Evolutionary conservation across 345 rosid genomes (phyloP).

Genomic region (Rhodamnia rubescens): DNA sequence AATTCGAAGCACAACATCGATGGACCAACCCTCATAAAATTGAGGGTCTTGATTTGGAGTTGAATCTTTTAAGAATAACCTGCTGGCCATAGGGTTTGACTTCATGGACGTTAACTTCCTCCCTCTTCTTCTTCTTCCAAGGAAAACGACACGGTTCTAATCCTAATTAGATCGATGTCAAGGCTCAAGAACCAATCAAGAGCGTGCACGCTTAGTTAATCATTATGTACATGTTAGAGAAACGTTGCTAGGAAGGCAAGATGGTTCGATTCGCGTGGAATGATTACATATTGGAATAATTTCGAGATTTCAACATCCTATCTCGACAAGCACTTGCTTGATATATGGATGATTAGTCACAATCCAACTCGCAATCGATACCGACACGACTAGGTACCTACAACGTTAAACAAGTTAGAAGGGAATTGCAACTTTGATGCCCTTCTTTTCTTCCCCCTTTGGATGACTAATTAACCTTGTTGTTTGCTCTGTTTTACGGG

Average conservation of each 20-base stretch:
- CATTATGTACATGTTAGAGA: not conserved
- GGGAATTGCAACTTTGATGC: not conserved
- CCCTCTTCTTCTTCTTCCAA: no score
- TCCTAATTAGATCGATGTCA: not conserved
- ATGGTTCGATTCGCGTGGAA: not conserved
- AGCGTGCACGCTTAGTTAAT: not conserved
- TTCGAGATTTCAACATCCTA: not conserved
- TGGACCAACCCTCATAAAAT: no score
- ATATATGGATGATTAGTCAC: not conserved
- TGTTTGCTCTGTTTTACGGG: not conserved
- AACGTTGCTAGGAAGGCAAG: not conserved
- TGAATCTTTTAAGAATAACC: no score
- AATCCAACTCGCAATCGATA: not conserved
- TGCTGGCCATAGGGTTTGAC: not conserved
- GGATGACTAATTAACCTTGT: not conserved
- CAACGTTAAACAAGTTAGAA: not conserved
- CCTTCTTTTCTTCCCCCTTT: not conserved
- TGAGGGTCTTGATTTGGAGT: no score
- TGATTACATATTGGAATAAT: not conserved
- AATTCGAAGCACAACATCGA: no score
- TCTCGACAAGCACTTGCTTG: not conserved
- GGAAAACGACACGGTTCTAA: not conserved
- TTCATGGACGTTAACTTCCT: not conserved
- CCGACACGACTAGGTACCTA: not conserved
- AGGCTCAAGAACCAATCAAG: not conserved